phyloP scores from a whole-genome alignment of 345 rosid species.

The Eucalyptus sp. region DNA sequence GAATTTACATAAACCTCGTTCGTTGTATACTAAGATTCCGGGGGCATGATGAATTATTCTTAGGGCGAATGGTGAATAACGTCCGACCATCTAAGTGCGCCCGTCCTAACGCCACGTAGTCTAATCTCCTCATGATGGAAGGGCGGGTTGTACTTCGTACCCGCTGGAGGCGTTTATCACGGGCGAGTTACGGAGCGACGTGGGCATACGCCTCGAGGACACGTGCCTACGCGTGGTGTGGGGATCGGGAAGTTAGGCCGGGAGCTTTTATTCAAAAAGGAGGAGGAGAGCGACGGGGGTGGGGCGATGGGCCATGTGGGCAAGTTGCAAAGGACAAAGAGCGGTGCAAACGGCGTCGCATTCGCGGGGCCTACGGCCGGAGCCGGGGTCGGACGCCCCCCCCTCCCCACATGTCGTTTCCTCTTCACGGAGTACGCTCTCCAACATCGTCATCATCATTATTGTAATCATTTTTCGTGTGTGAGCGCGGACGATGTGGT shows the following conservation, averaged over 20 bases:
- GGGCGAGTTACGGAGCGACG: slow-evolving; percentile 1
- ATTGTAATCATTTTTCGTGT: not conserved
- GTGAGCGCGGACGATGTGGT: not conserved
- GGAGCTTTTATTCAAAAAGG: not conserved
- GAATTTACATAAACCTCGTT: not conserved
- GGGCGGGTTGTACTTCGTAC: not conserved
- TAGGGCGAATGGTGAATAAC: not conserved
- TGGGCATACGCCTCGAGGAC: not conserved
- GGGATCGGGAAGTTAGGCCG: slow-evolving; percentile 21
- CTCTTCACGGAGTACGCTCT: not conserved
- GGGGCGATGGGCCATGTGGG: not conserved
- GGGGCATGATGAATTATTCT: not conserved
- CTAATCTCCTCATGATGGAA: not conserved
- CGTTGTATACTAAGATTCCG: not conserved
- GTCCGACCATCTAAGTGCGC: not conserved
- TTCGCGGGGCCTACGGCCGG: not conserved
- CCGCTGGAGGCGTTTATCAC: slow-evolving; percentile 1
- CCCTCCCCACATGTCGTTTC: not conserved
- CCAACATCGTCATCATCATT: not conserved
- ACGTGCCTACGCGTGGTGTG: slow-evolving; percentile 6
- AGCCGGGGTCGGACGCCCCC: too few relatives aligned
- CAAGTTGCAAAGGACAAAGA: not conserved
- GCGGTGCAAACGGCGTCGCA: not conserved
- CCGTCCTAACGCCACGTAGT: not conserved
- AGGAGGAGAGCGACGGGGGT: not conserved